Evolutionary conservation across 305 asterid genomes (phyloP), one percentile per base, ranked within the genome.

Genomic region (Stenogyne calaminthoides): DNA sequence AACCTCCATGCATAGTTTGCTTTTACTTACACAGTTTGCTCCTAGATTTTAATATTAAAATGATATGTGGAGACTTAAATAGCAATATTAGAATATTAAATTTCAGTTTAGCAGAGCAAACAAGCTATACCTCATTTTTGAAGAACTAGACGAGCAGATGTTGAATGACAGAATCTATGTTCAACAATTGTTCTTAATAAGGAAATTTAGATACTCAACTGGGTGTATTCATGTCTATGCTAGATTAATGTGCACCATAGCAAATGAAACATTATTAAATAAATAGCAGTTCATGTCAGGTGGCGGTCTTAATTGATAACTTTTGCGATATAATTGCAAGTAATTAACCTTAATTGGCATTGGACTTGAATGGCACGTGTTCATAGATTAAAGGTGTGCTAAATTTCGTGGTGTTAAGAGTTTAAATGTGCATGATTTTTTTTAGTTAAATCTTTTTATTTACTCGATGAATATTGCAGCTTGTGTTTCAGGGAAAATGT

Each of bases 401-500:
- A 47, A n/a, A 65, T 81, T 37, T 22, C 60, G 16, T 71, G 29
- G 18, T 34, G 18, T 36, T 37, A 71, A 20, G 60, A 60, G 16
- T 73, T n/a, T 20, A 7, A 39, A 55, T 20, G 22, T 44, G 14
- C 51, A 54, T 2, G 64, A 25, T 36, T 65, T 42, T 44, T 32
- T 27, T 40, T 15, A 49, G 10, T 60, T 36, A 27, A 34, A 18
- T 18, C 40, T 36, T n/a, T 6, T 60, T 32, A 49, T 49, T 34
- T 60, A 29, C 18, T 58, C 42, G 7, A 40, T 59, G 44, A n/a
- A 63, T 49, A 49, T 49, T 16, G 56, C 56, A 64, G 61, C 64
- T 80, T 39, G 22, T 36, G 64, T 36, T 77, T 56, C 88, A 88
- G 95, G 95, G 51, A 75, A 78, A 7, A 91, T 87, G 70, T 85